Percentiles rank a stretch among this genome's conserved stretches.
Evolutionary conservation across 768 basidiomycete species (phyloP).

Genomic region (Hypsizygus marmoreus): DNA sequence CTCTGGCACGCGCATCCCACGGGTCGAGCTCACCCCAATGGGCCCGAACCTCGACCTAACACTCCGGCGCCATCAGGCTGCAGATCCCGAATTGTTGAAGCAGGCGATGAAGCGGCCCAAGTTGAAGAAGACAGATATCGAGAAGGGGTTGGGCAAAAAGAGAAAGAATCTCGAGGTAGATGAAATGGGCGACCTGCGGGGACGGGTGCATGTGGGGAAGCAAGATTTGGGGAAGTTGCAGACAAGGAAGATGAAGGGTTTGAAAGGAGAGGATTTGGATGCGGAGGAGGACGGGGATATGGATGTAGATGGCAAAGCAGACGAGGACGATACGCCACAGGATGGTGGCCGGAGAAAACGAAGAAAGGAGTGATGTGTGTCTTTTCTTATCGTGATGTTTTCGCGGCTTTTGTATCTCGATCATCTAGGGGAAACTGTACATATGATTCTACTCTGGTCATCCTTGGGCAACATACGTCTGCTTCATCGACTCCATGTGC

Average conservation of each 20-base stretch:
- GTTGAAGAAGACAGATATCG: slow-evolving; percentile 84
- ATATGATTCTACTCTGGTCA: too few relatives aligned
- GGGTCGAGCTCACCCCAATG: slow-evolving; percentile 83
- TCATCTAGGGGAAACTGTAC: too few relatives aligned
- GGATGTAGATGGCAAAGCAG: slow-evolving; percentile 18
- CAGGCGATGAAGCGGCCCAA: slow-evolving; percentile 83
- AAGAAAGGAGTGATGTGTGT: slow-evolving; percentile 23
- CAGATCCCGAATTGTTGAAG: slow-evolving; percentile 81
- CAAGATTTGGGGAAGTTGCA: slow-evolving; percentile 89
- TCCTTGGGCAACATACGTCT: too few relatives aligned
- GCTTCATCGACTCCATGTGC: too few relatives aligned
- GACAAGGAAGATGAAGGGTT: slow-evolving; percentile 95
- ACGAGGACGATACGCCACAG: slow-evolving; percentile 14
- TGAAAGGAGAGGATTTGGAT: slow-evolving; percentile 49
- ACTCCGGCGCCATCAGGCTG: slow-evolving; percentile 70
- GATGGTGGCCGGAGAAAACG: slow-evolving; percentile 16
- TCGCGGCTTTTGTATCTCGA: too few relatives aligned
- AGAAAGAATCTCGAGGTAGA: slow-evolving; percentile 95
- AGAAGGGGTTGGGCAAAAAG: slow-evolving; percentile 88
- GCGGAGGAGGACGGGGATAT: slow-evolving; percentile 24
- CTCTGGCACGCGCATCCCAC: slow-evolving; percentile 80
- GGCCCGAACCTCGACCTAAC: slow-evolving; percentile 88
- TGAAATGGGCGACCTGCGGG: slow-evolving; percentile 96
- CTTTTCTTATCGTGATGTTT: too few relatives aligned
- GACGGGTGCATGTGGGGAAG: slow-evolving; percentile 83